Base-by-base conservation (phyloP, 768 basidiomycete species). In the Pleurotus salmoneostramineus region DNA sequence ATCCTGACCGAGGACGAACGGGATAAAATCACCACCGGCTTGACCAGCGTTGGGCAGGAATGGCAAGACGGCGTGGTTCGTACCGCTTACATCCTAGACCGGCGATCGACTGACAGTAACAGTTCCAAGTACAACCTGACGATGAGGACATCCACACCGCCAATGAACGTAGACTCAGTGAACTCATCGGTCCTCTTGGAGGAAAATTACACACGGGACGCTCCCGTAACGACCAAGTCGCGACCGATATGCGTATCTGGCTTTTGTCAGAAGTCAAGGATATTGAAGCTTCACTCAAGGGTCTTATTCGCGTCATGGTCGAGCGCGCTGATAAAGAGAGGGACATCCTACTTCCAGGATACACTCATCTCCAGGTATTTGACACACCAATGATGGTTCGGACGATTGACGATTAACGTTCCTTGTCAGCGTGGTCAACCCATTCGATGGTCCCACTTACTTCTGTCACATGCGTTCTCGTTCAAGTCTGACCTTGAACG, bases 121-220 rank as follows among this genome's bases (percentile, higher is more conserved):
- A 95, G 90, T 99, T 99, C 68, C 68, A 75, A 57, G 73, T 85
- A 33, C 77, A 88, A 60, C 77, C 84, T n/a, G 94, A 96, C 64
- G 97, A 99, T 65, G 97, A 99, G 67, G 97, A 99, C 67, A 98
- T 99, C 59, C 96, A 98, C 71, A 99, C 97, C 10, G 97, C 97
- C 56, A 99, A 98, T 66, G 97, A 99, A 70, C 86, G 97, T 48
- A 84, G 97, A 43, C 72, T 99, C 63, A 91, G 87, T 61, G 96
- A 99, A 74, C 74, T 99, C 55, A 93, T 98, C 56, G 97, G 97
- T 0, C 78, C 91, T 11, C 83, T 93, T 12, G 95, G 93, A 4
- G 97, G 97, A 3, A 99, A 98, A 72, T 79, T 99, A 44, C 97
- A 99, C 69, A 99, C 97, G 0, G 97, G 97, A 32, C 85, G 97